Percentiles rank a stretch among this genome's conserved stretches.
phyloP scores from a whole-genome alignment of 768 basidiomycete genomes.

The Floccularia luteovirens region DNA sequence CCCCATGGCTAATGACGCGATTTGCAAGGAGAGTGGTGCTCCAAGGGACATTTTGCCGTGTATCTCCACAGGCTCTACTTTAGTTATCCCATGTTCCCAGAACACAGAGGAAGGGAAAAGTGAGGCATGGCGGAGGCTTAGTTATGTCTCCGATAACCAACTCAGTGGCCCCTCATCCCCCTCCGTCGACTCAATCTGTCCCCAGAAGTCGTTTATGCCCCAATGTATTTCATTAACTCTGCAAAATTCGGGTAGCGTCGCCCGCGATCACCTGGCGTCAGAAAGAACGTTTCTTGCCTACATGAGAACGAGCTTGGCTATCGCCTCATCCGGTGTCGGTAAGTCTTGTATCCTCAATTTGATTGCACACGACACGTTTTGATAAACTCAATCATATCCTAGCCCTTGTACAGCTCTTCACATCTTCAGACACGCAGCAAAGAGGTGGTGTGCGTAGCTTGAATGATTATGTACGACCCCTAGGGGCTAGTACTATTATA shows the following conservation, averaged over 20 bases:
- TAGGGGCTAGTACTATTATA: conserved; percentile 42
- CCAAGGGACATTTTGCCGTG: background rate
- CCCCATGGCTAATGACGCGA: background rate
- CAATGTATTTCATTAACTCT: conserved; percentile 23
- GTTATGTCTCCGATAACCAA: background rate
- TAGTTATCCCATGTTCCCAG: background rate
- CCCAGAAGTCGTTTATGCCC: background rate
- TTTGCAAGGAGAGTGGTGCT: background rate
- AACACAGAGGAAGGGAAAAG: background rate
- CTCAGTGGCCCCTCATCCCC: background rate
- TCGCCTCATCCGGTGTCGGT: conserved; percentile 57
- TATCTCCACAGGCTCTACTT: background rate
- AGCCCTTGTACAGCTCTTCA: conserved; percentile 46
- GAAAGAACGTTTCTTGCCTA: conserved; percentile 62
- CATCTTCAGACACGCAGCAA: conserved; percentile 15
- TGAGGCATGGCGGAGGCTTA: background rate
- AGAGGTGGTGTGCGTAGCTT: conserved; percentile 10
- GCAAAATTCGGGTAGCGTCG: conserved; percentile 55
- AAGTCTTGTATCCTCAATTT: conserved; percentile 13
- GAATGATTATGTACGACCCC: conserved; percentile 33
- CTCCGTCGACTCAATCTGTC: background rate
- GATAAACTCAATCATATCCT: background rate
- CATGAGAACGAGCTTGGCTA: conserved; percentile 53
- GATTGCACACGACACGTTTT: background rate
- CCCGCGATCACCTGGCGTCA: conserved; percentile 56